Conservation (phyloP, 1,284 basidiomycete species). For the Apiotrichum sp. region DNA sequence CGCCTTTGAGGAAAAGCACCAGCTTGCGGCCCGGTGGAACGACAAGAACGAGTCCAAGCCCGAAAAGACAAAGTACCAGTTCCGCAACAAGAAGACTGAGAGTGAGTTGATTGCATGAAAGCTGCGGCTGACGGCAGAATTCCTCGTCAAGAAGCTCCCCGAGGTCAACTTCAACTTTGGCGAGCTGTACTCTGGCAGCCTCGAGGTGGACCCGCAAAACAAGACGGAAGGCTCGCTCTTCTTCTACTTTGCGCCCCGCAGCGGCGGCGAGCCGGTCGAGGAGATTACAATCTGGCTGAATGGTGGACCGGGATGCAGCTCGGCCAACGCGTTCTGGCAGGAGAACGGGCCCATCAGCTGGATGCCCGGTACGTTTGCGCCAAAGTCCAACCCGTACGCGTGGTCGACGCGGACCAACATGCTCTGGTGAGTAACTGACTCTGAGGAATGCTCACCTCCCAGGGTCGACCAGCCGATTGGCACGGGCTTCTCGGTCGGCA, state of each 20-base stretch:
- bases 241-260: conserved; percentile 21
- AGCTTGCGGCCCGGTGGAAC: not conserved
- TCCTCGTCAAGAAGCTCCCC: conserved; percentile 17
- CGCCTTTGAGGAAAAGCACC: not conserved
- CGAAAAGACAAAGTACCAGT: not conserved
- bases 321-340: conserved; percentile 67
- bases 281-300: conserved; percentile 29
- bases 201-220: conserved; percentile 12
- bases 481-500: conserved; percentile 71
- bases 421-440: conserved; percentile 17
- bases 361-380: conserved; percentile 59
- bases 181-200: conserved; percentile 24
- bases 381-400: conserved; percentile 63
- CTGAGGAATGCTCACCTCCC: not conserved
- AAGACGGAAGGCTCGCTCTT: conserved; percentile 9
- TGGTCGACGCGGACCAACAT: conserved; percentile 63
- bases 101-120: not conserved
- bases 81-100: not conserved
- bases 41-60: not conserved
- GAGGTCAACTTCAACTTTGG: conserved; percentile 21
- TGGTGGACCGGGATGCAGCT: conserved; percentile 54
- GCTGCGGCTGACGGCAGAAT: conserved; percentile 7
- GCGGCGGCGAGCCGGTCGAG: conserved; percentile 17
- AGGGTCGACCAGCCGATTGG: conserved; percentile 65
- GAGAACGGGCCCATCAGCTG: conserved; percentile 76